Evolutionary conservation across 2,329 filamentous ascomycete genomes (phyloP).

Genomic region (Cadophora sp.): DNA sequence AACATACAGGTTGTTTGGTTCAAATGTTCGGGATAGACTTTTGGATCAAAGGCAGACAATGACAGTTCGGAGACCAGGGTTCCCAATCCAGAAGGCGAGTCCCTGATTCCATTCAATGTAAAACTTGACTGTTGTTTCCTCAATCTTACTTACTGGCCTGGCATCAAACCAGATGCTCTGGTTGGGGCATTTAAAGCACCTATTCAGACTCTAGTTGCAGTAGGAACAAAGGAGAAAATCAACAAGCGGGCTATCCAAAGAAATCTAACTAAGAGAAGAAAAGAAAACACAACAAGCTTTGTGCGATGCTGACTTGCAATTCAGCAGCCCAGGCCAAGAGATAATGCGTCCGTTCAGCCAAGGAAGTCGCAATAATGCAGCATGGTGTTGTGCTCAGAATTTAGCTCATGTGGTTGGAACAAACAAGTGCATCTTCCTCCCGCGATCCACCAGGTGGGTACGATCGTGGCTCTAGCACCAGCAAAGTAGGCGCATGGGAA

Average conservation of each 20-base stretch:
- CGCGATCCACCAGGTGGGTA: not conserved
- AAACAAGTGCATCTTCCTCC: not conserved
- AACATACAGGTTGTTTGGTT: no score
- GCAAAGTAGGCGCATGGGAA: not conserved
- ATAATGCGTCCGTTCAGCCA: not conserved
- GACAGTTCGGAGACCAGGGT: no score
- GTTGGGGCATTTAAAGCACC: no score
- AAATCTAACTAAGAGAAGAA: not conserved
- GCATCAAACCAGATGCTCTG: no score
- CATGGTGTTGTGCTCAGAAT: not conserved
- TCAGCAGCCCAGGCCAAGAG: no score
- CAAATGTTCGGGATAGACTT: no score
- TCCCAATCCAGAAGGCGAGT: no score
- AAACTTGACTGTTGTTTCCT: no score
- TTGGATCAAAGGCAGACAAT: no score
- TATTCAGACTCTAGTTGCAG: no score
- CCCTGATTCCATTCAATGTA: no score
- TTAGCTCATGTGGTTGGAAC: not conserved
- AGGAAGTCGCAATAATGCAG: slow-evolving; percentile 16
- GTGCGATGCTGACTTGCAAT: not conserved
- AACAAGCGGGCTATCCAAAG: not conserved
- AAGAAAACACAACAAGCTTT: not conserved
- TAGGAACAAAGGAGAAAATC: not conserved
- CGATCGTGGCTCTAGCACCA: not conserved
- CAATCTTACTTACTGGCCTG: no score